phyloP scores from a whole-genome alignment of 2,329 filamentous ascomycete species.

The Cryphonectria carpinicola region DNA sequence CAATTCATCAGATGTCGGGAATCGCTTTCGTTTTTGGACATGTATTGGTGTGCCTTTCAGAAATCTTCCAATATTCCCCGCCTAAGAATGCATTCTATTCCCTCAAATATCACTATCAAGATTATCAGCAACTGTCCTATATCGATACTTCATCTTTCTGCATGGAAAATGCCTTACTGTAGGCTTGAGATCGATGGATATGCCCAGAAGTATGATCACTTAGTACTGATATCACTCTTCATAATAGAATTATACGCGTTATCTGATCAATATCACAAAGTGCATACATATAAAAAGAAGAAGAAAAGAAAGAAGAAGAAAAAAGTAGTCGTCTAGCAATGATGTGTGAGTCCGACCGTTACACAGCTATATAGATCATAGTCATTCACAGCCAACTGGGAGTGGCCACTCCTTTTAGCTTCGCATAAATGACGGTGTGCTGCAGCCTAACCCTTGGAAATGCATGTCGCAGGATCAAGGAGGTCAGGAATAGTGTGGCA shows the following conservation, averaged over 20 bases:
- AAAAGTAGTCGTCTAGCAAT: not conserved
- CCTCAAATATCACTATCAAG: too few relatives aligned
- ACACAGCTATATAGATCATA: too few relatives aligned
- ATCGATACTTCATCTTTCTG: not conserved
- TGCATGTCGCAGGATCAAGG: not conserved
- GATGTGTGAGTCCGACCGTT: too few relatives aligned
- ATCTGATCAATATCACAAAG: not conserved
- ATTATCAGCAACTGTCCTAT: not conserved
- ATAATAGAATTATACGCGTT: not conserved
- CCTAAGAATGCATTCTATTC: too few relatives aligned
- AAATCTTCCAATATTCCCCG: not conserved
- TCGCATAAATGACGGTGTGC: not conserved
- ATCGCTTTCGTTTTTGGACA: too few relatives aligned
- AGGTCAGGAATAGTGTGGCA: not conserved
- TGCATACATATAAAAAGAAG: not conserved
- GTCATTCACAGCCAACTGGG: too few relatives aligned
- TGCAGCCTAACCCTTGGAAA: not conserved
- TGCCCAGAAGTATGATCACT: not conserved
- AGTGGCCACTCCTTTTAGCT: too few relatives aligned
- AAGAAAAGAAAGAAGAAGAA: too few relatives aligned
- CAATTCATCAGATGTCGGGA: not conserved
- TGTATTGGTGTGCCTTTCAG: not conserved
- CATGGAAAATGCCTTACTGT: not conserved
- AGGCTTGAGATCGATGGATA: not conserved
- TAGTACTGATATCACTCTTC: not conserved